Base-by-base conservation (phyloP, 139 green algal species). In the Tetratostichococcus sp. region DNA sequence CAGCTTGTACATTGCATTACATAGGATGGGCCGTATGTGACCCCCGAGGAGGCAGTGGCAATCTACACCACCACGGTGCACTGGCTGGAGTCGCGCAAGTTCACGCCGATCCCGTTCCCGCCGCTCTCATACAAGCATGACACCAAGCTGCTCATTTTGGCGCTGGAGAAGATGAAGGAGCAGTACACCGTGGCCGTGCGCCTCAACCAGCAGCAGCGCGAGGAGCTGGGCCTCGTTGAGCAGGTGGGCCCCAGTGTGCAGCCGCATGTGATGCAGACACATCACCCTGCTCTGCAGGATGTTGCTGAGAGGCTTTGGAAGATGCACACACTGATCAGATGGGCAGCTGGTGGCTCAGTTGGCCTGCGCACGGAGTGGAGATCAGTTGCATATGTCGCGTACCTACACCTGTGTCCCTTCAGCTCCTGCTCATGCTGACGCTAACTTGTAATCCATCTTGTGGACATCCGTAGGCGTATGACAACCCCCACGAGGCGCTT, bases 61-160 rank as follows among this genome's bases (percentile, higher is more conserved):
- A 97, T 98, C 82, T 86, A 98, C 90, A 98, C 95, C 43, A 98
- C 95, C 32, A 97, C 93, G 0, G 96, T 99, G 83, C 96, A 99
- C 87, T 99, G 96, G 96, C 91, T 99, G 71, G 96, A 99, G 87
- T 93, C 84, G 32, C 89, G 96, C 79, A 98, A 97, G 87, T 99
- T 98, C 86, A 87, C 82, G 43, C 94, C 92, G 78, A 98, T 99
- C 84, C 96, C 95, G 65, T 99, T 99, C 88, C 96, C 96, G 19
- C 96, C 96, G 30, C 91, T 99, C 22, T 97, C 94, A 67, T 99
- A 99, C 91, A 99, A 99, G 89, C 95, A 99, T 78, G 96, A 99
- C 90, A 98, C 94, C 77, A 99, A 99, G 94, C 90, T 99, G 80
- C 89, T 99, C 68, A 99, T 98, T 82, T 89, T 99, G 77, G 94